Percentiles rank a stretch among this genome's conserved stretches.
Conservation (phyloP, 495 filamentous ascomycete genomes). For the Penicillium mononematosum region DNA sequence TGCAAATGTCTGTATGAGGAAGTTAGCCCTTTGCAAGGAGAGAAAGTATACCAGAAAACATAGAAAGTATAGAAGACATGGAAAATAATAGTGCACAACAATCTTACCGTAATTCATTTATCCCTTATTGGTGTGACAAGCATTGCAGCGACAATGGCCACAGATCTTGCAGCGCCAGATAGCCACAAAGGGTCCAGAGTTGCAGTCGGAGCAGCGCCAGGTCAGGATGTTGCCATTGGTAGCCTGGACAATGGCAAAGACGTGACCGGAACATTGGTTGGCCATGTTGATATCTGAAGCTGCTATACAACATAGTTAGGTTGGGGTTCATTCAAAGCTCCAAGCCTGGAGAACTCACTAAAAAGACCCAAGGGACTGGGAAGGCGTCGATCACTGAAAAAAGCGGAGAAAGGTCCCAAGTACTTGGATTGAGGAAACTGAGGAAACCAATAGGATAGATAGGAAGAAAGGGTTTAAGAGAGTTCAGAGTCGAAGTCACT, state of each 20-base stretch:
- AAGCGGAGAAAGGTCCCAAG: constrained; percentile 17
- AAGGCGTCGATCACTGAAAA: constrained; percentile 23
- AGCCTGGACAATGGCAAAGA: constrained; percentile 46
- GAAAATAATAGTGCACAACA: background rate
- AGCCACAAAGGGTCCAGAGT: constrained; percentile 49
- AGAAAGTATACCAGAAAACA: background rate
- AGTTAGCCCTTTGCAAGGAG: constrained; percentile 7
- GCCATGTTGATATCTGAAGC: constrained; percentile 31
- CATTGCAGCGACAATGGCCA: constrained; percentile 46
- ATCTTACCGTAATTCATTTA: constrained; percentile 20
- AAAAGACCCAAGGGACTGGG: constrained; percentile 28
- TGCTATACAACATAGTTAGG: background rate
- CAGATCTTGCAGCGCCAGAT: constrained; percentile 54
- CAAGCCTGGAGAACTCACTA: constrained; percentile 9
- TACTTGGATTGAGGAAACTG: background rate
- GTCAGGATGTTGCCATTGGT: constrained; percentile 51
- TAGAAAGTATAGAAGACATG: background rate
- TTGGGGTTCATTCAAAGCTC: no score
- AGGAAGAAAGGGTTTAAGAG: background rate
- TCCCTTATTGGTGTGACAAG: constrained; percentile 46
- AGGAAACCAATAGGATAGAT: background rate
- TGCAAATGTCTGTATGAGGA: constrained; percentile 4
- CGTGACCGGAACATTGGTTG: constrained; percentile 48
- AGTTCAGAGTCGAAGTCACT: background rate
- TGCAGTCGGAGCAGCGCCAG: constrained; percentile 52